Conservation (phyloP, 176 grass and related monocot species). For the Thalia dealbata region DNA sequence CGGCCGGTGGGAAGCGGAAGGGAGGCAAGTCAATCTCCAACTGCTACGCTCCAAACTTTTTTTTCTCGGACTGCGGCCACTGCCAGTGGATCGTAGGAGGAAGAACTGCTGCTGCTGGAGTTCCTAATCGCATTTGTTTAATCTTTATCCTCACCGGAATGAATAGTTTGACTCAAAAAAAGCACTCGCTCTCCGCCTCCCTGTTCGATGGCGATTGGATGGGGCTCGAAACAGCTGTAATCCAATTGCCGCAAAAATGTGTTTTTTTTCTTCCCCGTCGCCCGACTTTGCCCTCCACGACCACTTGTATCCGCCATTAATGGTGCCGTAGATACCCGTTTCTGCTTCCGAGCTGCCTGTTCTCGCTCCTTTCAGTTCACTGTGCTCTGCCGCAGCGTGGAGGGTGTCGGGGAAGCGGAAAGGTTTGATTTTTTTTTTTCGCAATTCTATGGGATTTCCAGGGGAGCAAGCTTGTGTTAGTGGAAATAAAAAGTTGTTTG, state of each 20-base stretch:
- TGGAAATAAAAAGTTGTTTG: background rate
- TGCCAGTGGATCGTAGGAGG: background rate
- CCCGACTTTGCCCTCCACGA: background rate
- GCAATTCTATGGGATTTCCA: background rate
- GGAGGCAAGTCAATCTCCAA: background rate
- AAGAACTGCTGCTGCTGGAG: background rate
- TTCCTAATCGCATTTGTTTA: background rate
- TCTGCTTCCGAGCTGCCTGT: background rate
- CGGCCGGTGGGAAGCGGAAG: background rate
- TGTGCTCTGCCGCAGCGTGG: background rate
- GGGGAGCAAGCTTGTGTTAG: background rate
- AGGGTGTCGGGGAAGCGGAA: background rate
- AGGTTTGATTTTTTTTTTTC: background rate
- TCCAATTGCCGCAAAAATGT: background rate
- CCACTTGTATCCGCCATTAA: background rate
- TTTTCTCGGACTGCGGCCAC: background rate
- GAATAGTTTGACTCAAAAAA: background rate
- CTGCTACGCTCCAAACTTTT: background rate
- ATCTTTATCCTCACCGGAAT: background rate
- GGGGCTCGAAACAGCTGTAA: background rate
- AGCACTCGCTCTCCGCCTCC: background rate
- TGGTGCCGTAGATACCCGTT: background rate
- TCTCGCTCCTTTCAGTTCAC: background rate
- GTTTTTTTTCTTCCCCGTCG: background rate
- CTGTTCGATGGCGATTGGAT: slow-evolving; percentile 8